Evolutionary conservation across 768 basidiomycete genomes (phyloP).

Genomic region (Xerocomellus chrysenteron): DNA sequence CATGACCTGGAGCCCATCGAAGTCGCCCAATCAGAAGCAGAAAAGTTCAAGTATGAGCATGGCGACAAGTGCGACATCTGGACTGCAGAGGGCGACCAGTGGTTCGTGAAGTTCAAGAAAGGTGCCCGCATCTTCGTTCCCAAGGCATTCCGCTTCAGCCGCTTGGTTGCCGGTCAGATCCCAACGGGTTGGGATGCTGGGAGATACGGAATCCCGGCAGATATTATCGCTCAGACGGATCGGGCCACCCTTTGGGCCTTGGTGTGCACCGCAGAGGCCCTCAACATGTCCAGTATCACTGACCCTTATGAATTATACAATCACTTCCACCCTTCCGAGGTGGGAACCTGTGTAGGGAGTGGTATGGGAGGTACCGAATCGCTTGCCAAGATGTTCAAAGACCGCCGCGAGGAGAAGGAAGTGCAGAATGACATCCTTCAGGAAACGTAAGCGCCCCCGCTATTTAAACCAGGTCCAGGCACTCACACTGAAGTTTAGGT

Average conservation of each 20-base stretch:
- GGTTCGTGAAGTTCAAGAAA: conserved; percentile 99
- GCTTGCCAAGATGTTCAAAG: conserved; percentile 97
- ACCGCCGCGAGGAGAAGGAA: conserved; percentile 95
- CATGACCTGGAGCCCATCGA: conserved; percentile 98
- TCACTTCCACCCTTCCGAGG: conserved; percentile 93
- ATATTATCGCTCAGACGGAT: conserved; percentile 93
- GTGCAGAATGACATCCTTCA: conserved; percentile 98
- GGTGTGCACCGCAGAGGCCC: conserved; percentile 90
- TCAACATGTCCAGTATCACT: conserved; percentile 95
- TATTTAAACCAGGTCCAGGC: neutral
- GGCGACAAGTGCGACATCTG: conserved; percentile 96
- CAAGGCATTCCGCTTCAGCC: conserved; percentile 93
- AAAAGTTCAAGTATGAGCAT: conserved; percentile 95
- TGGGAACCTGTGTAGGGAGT: conserved; percentile 90
- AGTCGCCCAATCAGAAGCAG: conserved; percentile 85
- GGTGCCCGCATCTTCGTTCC: conserved; percentile 91
- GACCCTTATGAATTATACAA: conserved; percentile 99
- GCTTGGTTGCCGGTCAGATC: conserved; percentile 92
- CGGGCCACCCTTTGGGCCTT: conserved; percentile 93
- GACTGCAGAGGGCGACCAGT: conserved; percentile 89
- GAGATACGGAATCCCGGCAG: conserved; percentile 94
- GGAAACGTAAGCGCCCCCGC: conserved; percentile 72
- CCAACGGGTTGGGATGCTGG: conserved; percentile 98
- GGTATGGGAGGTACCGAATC: conserved; percentile 97
- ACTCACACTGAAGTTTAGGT: conserved; percentile 46